Conservation (phyloP, 83 land plant species). For the Diphasiastrum complanatum region DNA sequence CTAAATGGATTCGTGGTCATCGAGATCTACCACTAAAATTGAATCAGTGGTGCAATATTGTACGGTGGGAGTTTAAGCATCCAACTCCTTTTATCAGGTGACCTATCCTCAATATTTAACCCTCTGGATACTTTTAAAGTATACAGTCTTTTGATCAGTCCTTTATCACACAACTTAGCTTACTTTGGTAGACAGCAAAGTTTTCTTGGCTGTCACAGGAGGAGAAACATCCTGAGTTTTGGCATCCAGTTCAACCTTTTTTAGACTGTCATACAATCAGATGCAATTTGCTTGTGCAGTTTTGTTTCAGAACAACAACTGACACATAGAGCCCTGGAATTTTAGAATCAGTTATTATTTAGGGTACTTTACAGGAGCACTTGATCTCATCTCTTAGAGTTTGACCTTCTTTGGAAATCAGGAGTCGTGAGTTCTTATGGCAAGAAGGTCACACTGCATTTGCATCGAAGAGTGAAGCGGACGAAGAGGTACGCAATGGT, state of each 20-base stretch:
- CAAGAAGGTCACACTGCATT: conserved; percentile 99
- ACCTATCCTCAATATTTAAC: not conserved
- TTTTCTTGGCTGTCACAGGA: too few species aligned
- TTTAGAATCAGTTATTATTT: conserved; percentile 8
- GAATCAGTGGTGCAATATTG: conserved; percentile 99
- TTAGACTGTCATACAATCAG: too few species aligned
- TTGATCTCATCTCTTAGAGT: not conserved
- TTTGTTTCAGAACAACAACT: too few species aligned
- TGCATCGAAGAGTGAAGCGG: conserved; percentile 95
- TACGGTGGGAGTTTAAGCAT: conserved; percentile 97
- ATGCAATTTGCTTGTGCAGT: too few species aligned
- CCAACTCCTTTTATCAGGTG: conserved; percentile 99
- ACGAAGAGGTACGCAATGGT: conserved; percentile 93
- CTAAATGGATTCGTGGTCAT: conserved; percentile 98
- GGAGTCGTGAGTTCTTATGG: conserved; percentile 99
- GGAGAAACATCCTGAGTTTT: too few species aligned
- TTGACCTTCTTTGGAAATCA: conserved; percentile 16
- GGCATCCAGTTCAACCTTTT: too few species aligned
- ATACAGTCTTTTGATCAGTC: too few species aligned
- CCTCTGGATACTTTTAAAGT: not conserved
- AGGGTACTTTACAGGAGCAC: too few species aligned
- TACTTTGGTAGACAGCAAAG: too few species aligned
- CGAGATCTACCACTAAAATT: conserved; percentile 91
- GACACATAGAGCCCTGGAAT: too few species aligned
- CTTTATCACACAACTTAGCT: too few species aligned